These are phyloP conservation scores for Paramecium sonneborni DNA, from an alignment of 73 alveolate genomes.

Conservation along the genomic window DNA sequence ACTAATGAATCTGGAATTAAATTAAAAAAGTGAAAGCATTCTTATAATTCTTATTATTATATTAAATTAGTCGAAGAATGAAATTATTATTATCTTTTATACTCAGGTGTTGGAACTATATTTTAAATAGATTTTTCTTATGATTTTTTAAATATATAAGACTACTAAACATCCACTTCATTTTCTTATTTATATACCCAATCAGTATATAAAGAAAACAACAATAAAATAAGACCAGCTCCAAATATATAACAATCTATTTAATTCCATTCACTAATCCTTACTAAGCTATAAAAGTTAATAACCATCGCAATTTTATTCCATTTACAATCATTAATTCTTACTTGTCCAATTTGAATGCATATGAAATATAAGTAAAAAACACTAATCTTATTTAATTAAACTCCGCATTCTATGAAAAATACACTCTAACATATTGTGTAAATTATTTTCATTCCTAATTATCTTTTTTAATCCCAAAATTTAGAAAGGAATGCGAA, in stretches of 20 bases:
- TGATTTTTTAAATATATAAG: not conserved
- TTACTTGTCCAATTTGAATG: not conserved
- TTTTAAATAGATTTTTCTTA: not conserved
- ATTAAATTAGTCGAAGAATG: not conserved
- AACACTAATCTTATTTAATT: not conserved
- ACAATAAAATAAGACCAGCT: not conserved
- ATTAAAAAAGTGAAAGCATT: slow-evolving; percentile 32
- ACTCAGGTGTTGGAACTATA: not conserved
- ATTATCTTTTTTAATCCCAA: not conserved
- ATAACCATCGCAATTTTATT: not conserved
- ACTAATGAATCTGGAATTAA: slow-evolving; percentile 33
- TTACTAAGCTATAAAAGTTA: not conserved
- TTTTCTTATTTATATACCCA: not conserved
- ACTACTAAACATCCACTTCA: not conserved
- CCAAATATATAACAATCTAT: not conserved
- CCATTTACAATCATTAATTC: not conserved
- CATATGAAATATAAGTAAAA: not conserved
- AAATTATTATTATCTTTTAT: not conserved
- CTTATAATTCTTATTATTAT: not conserved
- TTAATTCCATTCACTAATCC: not conserved
- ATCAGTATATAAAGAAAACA: not conserved
- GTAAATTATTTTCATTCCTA: not conserved
- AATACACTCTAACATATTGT: not conserved
- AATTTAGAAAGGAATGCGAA: not conserved
- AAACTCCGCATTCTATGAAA: not conserved